phyloP scores from a whole-genome alignment of 1,284 basidiomycete species.

The Apiotrichum gamsii region DNA sequence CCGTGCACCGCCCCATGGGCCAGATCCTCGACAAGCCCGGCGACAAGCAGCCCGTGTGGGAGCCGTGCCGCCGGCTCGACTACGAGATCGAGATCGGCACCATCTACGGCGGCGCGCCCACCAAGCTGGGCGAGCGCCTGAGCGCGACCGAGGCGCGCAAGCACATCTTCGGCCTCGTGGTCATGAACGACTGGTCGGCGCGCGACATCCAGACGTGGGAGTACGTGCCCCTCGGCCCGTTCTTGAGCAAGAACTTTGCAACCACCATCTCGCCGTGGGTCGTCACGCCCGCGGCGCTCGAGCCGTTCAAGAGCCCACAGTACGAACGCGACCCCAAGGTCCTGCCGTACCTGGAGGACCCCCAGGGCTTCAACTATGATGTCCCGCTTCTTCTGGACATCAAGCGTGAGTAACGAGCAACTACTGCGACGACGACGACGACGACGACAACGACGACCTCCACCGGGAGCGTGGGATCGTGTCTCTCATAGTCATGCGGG shows the following conservation, averaged over 20 bases:
- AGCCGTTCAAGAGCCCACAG: constrained; percentile 20
- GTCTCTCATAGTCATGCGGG: no score
- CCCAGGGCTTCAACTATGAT: constrained; percentile 10
- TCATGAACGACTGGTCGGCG: constrained; percentile 30
- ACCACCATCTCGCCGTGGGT: constrained; percentile 29
- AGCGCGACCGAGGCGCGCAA: constrained; percentile 14
- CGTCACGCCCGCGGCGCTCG: constrained; percentile 19
- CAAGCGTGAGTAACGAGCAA: no score
- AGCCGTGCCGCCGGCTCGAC: constrained; percentile 20
- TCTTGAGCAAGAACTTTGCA: constrained; percentile 28
- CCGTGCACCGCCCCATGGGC: constrained; percentile 22
- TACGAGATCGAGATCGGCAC: constrained; percentile 28
- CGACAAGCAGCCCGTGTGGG: constrained; percentile 20
- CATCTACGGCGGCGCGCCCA: constrained; percentile 17
- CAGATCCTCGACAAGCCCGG: constrained; percentile 20
- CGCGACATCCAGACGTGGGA: constrained; percentile 27
- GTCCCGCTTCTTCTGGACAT: constrained; percentile 14
- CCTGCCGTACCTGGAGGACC: constrained; percentile 20
- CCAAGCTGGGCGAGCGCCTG: constrained; percentile 20
- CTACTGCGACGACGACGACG: no score
- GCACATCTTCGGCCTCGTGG: constrained; percentile 22
- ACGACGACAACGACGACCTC: no score
- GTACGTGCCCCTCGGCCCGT: constrained; percentile 21
- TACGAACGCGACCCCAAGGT: constrained; percentile 15
- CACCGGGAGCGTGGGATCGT: no score